Evolutionary conservation across 495 filamentous ascomycete species (phyloP).

Genomic region (Aspergillus nidulans): DNA sequence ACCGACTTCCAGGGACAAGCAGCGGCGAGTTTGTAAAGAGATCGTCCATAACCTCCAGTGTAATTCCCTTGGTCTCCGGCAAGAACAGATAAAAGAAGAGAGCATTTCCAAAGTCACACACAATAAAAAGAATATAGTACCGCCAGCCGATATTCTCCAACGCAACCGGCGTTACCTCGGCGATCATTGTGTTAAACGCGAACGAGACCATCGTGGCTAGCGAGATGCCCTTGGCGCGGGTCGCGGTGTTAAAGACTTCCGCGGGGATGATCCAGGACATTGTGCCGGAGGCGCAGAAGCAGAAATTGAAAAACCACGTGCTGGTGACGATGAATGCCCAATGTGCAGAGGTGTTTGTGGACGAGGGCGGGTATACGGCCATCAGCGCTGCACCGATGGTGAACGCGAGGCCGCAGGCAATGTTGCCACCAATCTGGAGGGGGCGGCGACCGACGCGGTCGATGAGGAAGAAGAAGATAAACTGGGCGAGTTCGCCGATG

Average conservation of each 20-base stretch:
- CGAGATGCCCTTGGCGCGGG: slow-evolving; percentile 54
- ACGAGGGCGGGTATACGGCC: slow-evolving; percentile 3
- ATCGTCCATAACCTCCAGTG: slow-evolving; percentile 58
- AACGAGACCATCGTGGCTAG: slow-evolving; percentile 56
- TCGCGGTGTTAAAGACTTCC: slow-evolving; percentile 60
- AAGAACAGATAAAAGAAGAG: slow-evolving; percentile 57
- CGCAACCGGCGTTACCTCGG: slow-evolving; percentile 52
- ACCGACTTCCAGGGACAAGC: slow-evolving; percentile 46
- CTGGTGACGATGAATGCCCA: slow-evolving; percentile 8
- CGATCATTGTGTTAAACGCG: slow-evolving; percentile 63
- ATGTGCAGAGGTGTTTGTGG: neutral
- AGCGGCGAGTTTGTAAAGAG: slow-evolving; percentile 58
- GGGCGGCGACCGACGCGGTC: slow-evolving; percentile 8
- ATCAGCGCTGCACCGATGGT: slow-evolving; percentile 5
- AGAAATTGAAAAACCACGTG: slow-evolving; percentile 12
- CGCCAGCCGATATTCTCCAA: slow-evolving; percentile 40
- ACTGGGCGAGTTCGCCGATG: slow-evolving; percentile 40
- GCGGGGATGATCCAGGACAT: slow-evolving; percentile 40
- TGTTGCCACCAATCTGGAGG: slow-evolving; percentile 5
- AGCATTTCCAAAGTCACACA: slow-evolving; percentile 35
- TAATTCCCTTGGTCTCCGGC: slow-evolving; percentile 53
- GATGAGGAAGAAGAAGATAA: slow-evolving; percentile 12
- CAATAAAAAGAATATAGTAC: slow-evolving; percentile 50
- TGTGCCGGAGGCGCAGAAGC: slow-evolving; percentile 7
- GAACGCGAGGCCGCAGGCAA: slow-evolving; percentile 6